Conservation (phyloP, 2,329 filamentous ascomycete species). For the Phyllosticta citribraziliensis region DNA sequence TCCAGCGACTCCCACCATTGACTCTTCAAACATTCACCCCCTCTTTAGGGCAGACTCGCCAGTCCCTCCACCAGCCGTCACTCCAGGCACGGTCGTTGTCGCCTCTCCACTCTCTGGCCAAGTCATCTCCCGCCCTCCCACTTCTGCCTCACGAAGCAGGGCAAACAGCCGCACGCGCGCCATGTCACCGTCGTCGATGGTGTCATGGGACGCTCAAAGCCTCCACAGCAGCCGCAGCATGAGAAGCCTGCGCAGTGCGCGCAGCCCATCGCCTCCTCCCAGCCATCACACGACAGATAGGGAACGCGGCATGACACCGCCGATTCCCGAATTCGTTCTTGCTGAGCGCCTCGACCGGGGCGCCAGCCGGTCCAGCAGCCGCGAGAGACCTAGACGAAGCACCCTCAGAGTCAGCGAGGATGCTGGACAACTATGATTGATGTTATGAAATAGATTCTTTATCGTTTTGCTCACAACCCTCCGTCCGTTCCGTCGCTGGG, state of each 20-base stretch:
- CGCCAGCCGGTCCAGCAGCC: not conserved
- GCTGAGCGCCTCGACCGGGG: slow-evolving; percentile 7
- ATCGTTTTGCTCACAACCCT: not conserved
- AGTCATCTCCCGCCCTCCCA: slow-evolving; percentile 38
- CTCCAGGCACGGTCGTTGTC: slow-evolving; percentile 60
- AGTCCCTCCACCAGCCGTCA: slow-evolving; percentile 53
- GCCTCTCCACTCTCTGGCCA: slow-evolving; percentile 61
- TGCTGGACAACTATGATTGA: not conserved
- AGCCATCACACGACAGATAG: not conserved
- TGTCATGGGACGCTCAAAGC: not conserved
- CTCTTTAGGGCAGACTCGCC: slow-evolving; percentile 67
- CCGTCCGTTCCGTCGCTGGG: not conserved
- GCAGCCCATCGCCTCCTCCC: slow-evolving; percentile 21
- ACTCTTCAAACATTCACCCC: slow-evolving; percentile 66
- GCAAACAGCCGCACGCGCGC: slow-evolving; percentile 28
- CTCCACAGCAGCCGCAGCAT: slow-evolving; percentile 1
- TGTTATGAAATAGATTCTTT: not conserved
- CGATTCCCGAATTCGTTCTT: slow-evolving; percentile 35
- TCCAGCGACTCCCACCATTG: slow-evolving; percentile 30
- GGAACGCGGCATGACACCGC: slow-evolving; percentile 28
- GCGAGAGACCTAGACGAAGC: not conserved
- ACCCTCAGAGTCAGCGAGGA: not conserved
- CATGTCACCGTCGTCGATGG: slow-evolving; percentile 13
- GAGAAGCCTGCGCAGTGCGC: slow-evolving; percentile 2
- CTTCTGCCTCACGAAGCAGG: slow-evolving; percentile 11